phyloP scores from a whole-genome alignment of 208 protist species.

The Leishmania mexicana region DNA sequence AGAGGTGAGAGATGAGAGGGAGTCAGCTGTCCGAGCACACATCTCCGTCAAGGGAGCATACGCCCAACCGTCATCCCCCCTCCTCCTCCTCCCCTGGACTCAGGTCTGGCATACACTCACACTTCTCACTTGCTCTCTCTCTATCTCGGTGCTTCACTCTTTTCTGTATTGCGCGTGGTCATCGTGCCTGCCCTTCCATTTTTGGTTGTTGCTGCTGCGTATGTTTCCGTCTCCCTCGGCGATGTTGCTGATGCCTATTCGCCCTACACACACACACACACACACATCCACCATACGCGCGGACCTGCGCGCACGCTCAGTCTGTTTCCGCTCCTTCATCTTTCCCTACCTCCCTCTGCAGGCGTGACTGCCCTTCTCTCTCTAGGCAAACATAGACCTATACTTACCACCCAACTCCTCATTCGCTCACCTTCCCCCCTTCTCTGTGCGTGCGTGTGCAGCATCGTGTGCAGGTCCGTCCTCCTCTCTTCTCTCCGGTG shows the following conservation, averaged over 20 bases:
- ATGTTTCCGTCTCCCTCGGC: not conserved
- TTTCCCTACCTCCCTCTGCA: not conserved
- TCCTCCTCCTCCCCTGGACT: too few species aligned
- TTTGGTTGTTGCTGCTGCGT: not conserved
- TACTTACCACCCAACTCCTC: not conserved
- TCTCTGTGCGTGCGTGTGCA: not conserved
- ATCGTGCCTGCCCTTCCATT: not conserved
- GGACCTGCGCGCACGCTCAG: not conserved
- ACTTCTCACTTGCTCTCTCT: slow-evolving; percentile 1
- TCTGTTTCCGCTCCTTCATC: not conserved
- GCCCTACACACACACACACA: not conserved
- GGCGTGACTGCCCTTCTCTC: not conserved
- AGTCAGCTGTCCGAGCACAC: not conserved
- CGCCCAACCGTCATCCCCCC: not conserved
- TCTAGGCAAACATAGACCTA: not conserved
- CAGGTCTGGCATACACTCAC: not conserved
- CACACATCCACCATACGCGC: not conserved
- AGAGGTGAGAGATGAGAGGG: not conserved
- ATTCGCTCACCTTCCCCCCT: not conserved
- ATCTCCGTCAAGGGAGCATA: not conserved
- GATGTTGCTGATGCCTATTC: not conserved
- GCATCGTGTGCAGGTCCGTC: not conserved
- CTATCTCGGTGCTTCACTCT: slow-evolving; percentile 4
- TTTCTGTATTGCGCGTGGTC: not conserved
- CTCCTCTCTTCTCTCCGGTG: not conserved